Percentiles rank a stretch among this genome's conserved stretches.
Evolutionary conservation across 2,329 filamentous ascomycete genomes (phyloP).

Genomic region (Arthrobotrys pseudoclavata): DNA sequence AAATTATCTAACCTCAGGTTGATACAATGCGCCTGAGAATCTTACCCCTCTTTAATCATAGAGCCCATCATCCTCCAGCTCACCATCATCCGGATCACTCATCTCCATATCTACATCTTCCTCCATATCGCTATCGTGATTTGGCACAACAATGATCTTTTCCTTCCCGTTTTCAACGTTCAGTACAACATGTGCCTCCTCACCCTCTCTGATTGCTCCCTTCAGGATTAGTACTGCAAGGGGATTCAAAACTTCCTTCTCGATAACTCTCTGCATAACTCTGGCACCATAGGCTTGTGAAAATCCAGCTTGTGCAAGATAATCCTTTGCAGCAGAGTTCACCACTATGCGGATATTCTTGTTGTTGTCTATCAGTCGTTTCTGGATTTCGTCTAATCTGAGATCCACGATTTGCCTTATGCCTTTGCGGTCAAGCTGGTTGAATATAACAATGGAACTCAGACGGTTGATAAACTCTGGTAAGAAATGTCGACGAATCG

Average conservation of each 20-base stretch:
- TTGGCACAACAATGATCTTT: conserved; percentile 83
- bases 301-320: conserved; percentile 90
- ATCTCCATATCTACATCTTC: conserved; percentile 78
- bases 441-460: conserved; percentile 96
- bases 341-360: conserved; percentile 89
- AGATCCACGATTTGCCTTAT: conserved; percentile 97
- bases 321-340: conserved; percentile 88
- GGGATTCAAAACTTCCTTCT: conserved; percentile 95
- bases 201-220: conserved; percentile 86
- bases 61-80: conserved; percentile 73
- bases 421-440: conserved; percentile 88
- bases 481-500: conserved; percentile 94
- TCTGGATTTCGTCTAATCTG: conserved; percentile 88
- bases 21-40: not conserved
- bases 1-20: not conserved
- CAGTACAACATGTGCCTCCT: conserved; percentile 82
- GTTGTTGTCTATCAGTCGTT: conserved; percentile 85
- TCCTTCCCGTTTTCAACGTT: conserved; percentile 71
- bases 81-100: conserved; percentile 78
- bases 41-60: conserved; percentile 70
- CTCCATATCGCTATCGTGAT: conserved; percentile 78
- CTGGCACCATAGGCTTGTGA: conserved; percentile 94
- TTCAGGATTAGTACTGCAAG: conserved; percentile 91
- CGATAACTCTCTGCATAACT: conserved; percentile 88
- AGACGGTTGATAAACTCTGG: conserved; percentile 99